A percentile compares a stretch with the other conserved stretches of the same genome.
These are phyloP conservation scores for Leccinum subrobustum DNA, from an alignment of 1,284 basidiomycete genomes.

Conservation along the genomic window DNA sequence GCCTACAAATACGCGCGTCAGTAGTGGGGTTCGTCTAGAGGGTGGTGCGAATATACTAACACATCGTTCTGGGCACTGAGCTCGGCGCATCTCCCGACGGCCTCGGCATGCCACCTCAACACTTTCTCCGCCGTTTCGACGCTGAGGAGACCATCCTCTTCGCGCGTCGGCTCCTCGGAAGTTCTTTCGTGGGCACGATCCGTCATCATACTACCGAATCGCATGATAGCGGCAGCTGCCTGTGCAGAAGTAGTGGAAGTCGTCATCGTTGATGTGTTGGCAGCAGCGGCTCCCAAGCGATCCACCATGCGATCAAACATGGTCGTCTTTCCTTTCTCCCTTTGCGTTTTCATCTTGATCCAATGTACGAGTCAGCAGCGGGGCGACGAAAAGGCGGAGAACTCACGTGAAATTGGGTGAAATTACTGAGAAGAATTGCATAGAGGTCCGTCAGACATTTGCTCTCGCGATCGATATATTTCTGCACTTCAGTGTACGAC, in stretches of 20 bases:
- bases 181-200: constrained; percentile 53
- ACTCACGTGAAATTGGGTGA: constrained; percentile 89
- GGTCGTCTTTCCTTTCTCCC: constrained; percentile 75
- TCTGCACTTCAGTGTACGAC: constrained; percentile 88
- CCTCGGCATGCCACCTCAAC: constrained; percentile 95
- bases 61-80: constrained; percentile 79
- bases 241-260: constrained; percentile 69
- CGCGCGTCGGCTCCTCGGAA: constrained; percentile 66
- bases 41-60: constrained; percentile 47
- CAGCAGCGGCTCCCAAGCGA: constrained; percentile 79
- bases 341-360: constrained; percentile 62
- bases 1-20: constrained; percentile 45
- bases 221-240: constrained; percentile 77
- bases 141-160: constrained; percentile 79
- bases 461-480: constrained; percentile 92
- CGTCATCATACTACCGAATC: constrained; percentile 75
- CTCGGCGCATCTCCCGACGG: constrained; percentile 89
- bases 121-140: constrained; percentile 84
- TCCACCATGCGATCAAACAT: constrained; percentile 93
- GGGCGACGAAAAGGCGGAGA: constrained; percentile 5
- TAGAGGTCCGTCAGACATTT: constrained; percentile 87
- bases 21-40: background rate
- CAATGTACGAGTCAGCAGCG: constrained; percentile 13
- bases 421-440: constrained; percentile 69
- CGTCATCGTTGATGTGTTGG: constrained; percentile 57